Conservation (phyloP, 208 protist species). For the Wallacemonas sp. region DNA sequence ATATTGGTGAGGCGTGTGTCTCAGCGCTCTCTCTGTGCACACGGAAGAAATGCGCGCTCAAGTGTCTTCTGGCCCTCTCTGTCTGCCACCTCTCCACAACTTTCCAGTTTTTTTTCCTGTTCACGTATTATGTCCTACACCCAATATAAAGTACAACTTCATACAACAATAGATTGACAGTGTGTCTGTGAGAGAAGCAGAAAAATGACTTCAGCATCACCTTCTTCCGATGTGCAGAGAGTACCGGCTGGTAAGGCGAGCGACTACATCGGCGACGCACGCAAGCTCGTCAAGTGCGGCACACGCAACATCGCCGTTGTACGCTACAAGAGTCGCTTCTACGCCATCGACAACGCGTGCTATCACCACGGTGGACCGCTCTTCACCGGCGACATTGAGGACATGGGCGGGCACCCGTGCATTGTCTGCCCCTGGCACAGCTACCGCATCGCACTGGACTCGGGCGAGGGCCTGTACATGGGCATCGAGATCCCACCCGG, state of each 20-base stretch:
- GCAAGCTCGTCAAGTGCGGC: constrained; percentile 77
- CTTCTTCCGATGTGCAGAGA: constrained; percentile 1
- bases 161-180: too few species aligned
- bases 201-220: not conserved
- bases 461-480: constrained; percentile 87
- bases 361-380: constrained; percentile 92
- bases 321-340: constrained; percentile 59
- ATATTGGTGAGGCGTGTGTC: too few species aligned
- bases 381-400: constrained; percentile 90
- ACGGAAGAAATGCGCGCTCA: too few species aligned
- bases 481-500: constrained; percentile 50
- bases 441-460: constrained; percentile 89
- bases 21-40: too few species aligned
- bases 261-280: constrained; percentile 46
- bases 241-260: constrained; percentile 33
- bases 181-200: too few species aligned
- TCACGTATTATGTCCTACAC: too few species aligned
- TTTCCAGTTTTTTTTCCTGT: too few species aligned
- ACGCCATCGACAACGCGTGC: constrained; percentile 92
- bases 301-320: constrained; percentile 86
- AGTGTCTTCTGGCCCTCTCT: not conserved
- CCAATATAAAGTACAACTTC: too few species aligned
- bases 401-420: constrained; percentile 86
- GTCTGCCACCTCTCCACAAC: not conserved
- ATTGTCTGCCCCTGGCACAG: constrained; percentile 92